These are phyloP conservation scores for Adansonia gregorii DNA, from an alignment of 441 rosid genomes.

Conservation along the genomic window DNA sequence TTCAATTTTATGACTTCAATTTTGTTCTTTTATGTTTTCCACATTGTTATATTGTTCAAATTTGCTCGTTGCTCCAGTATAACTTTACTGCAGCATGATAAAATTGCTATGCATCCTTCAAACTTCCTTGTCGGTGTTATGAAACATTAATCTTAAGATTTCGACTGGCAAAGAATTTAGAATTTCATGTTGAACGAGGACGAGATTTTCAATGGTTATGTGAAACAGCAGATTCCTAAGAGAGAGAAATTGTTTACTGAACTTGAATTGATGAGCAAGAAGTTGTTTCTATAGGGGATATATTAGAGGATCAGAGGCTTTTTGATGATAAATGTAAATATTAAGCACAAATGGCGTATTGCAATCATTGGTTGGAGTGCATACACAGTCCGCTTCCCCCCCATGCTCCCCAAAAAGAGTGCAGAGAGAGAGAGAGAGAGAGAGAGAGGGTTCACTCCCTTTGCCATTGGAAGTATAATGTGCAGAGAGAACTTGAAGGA, in stretches of 20 bases:
- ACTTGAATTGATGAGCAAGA: slow-evolving; percentile 55
- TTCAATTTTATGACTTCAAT: no score
- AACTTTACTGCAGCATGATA: no score
- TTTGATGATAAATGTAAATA: slow-evolving; percentile 55
- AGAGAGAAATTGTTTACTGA: slow-evolving; percentile 52
- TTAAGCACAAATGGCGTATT: slow-evolving; percentile 50
- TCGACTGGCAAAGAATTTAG: slow-evolving; percentile 59
- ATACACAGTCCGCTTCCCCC: slow-evolving; percentile 60
- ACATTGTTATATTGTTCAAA: no score
- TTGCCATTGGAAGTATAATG: slow-evolving; percentile 71
- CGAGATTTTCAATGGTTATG: slow-evolving; percentile 64
- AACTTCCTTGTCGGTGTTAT: no score
- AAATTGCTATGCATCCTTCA: no score
- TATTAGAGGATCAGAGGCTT: slow-evolving; percentile 66
- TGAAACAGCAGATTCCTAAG: slow-evolving; percentile 70
- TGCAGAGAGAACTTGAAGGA: slow-evolving; percentile 56
- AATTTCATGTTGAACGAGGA: slow-evolving; percentile 61
- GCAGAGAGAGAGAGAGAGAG: slow-evolving; percentile 59
- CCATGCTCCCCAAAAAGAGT: slow-evolving; percentile 84
- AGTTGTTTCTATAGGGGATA: slow-evolving; percentile 70
- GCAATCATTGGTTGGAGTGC: slow-evolving; percentile 64
- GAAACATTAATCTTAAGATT: slow-evolving; percentile 60
- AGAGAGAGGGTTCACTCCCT: slow-evolving; percentile 67
- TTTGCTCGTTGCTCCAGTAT: no score
- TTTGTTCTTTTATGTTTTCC: no score